Conservation (phyloP, 208 protist genomes). For the Acanthamoeba healyi region DNA sequence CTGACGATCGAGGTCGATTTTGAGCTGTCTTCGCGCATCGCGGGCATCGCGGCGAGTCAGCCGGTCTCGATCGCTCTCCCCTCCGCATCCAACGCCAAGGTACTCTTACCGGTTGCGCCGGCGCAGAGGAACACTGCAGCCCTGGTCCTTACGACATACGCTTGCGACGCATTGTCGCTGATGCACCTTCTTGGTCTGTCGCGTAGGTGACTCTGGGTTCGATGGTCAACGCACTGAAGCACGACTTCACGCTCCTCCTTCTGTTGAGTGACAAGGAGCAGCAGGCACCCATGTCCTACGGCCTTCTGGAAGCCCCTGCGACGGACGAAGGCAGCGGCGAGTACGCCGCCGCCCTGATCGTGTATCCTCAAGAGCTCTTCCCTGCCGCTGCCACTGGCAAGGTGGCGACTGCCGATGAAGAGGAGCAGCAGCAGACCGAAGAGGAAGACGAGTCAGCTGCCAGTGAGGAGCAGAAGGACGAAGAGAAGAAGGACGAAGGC, state of each 20-base stretch:
- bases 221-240: slow-evolving; percentile 22
- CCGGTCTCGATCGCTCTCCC: background rate
- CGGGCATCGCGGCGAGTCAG: slow-evolving; percentile 16
- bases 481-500: background rate
- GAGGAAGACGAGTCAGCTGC: background rate
- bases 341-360: slow-evolving; percentile 10
- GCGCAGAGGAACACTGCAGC: background rate
- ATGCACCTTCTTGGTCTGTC: too few relatives aligned
- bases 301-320: background rate
- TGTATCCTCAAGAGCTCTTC: background rate
- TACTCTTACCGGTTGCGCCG: background rate
- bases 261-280: background rate
- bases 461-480: background rate
- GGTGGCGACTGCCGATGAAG: background rate
- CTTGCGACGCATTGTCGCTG: too few relatives aligned
- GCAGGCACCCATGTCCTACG: background rate
- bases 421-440: background rate
- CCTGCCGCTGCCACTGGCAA: background rate
- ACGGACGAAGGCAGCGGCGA: background rate
- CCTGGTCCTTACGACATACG: too few relatives aligned
- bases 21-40: background rate
- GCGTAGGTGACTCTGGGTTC: background rate
- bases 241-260: slow-evolving; percentile 6
- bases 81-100: background rate
- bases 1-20: slow-evolving; percentile 18